Evolutionary conservation across 2,329 filamentous ascomycete species (phyloP).

Genomic region (Pestalotiopsis sp.): DNA sequence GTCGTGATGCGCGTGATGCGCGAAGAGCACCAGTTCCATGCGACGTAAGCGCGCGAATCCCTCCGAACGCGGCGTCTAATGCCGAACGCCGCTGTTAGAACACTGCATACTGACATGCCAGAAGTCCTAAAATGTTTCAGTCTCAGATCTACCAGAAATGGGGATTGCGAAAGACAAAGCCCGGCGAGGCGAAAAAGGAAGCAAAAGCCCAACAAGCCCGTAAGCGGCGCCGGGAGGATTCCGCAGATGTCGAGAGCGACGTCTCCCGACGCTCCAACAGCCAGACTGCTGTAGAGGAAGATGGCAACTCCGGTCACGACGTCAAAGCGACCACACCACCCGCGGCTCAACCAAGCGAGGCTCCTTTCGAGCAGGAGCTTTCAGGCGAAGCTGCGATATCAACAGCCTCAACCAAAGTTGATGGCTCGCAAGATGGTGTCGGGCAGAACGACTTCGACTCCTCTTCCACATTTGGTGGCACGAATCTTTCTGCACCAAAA

Average conservation of each 20-base stretch:
- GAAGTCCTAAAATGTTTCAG: conserved; percentile 17
- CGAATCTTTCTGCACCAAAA: neutral
- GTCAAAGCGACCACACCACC: neutral
- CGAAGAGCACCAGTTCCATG: conserved; percentile 16
- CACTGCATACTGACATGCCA: no score
- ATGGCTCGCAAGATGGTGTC: neutral
- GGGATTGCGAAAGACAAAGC: conserved; percentile 12
- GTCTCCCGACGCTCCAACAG: neutral
- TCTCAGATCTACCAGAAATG: conserved; percentile 17
- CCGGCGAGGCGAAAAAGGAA: neutral
- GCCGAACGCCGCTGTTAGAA: neutral
- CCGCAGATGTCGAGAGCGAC: conserved; percentile 8
- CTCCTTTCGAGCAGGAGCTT: neutral
- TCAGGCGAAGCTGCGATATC: neutral
- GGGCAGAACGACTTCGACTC: neutral
- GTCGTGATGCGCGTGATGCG: conserved; percentile 17
- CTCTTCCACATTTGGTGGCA: neutral
- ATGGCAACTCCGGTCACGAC: neutral
- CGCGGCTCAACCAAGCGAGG: neutral
- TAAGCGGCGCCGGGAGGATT: conserved; percentile 9
- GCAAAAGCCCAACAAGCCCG: neutral
- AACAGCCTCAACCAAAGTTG: neutral
- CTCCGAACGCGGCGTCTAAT: no score
- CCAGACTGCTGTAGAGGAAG: neutral
- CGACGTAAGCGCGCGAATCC: conserved; percentile 12